Conservation (phyloP, 352 stramenopile species). For the Halophytophthora batemanensis region DNA sequence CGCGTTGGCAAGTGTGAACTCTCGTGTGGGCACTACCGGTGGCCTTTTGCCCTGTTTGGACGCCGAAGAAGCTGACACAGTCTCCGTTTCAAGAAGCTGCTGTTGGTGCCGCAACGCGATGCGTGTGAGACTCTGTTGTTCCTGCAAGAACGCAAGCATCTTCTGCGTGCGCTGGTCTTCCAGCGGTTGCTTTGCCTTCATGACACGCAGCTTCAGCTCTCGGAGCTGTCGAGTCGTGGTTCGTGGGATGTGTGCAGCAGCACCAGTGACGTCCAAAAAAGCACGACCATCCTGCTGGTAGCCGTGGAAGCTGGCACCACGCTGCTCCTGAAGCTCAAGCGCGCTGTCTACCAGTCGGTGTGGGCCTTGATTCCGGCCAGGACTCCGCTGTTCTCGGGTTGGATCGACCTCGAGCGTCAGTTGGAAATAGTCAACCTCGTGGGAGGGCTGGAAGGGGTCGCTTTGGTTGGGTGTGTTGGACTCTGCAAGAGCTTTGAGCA, state of each 20-base stretch:
- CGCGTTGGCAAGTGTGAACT: constrained; percentile 12
- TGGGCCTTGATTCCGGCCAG: constrained; percentile 8
- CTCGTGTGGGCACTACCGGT: constrained; percentile 6
- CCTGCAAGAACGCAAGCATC: constrained; percentile 19
- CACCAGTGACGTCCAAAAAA: constrained; percentile 27
- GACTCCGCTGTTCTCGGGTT: constrained; percentile 5
- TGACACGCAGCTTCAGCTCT: constrained; percentile 16
- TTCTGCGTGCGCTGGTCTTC: constrained; percentile 24
- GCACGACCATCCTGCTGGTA: constrained; percentile 13
- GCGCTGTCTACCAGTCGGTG: constrained; percentile 6
- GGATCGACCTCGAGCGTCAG: neutral
- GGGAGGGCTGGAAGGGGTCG: neutral
- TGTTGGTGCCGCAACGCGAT: constrained; percentile 13
- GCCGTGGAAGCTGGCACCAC: constrained; percentile 20
- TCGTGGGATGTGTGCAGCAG: constrained; percentile 21
- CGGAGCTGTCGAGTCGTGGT: constrained; percentile 24
- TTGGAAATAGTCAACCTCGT: neutral
- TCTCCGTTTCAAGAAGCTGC: constrained; percentile 11
- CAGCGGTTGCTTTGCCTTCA: constrained; percentile 20
- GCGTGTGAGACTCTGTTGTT: constrained; percentile 28
- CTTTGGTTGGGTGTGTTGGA: constrained; percentile 9
- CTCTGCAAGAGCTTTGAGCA: constrained; percentile 11
- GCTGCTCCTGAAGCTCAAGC: constrained; percentile 12
- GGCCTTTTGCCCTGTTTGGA: constrained; percentile 7
- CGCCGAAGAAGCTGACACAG: neutral